Base-by-base conservation (phyloP, 306 rosid species). In the Cicer cuneatum region DNA sequence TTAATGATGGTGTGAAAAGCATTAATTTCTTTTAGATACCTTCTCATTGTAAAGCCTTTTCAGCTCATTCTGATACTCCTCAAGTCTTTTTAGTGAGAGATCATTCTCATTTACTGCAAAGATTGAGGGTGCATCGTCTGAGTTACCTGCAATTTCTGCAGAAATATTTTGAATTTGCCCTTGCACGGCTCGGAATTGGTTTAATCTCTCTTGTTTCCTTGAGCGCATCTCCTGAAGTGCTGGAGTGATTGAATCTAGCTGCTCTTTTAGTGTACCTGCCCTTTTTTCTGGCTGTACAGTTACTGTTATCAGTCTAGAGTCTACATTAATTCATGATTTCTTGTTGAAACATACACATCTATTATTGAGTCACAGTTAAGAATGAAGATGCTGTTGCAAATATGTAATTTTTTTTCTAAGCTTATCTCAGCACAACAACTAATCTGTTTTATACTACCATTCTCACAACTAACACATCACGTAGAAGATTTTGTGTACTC, bases 231-330 rank as follows among this genome's bases (percentile, higher is more conserved):
- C 97, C 66, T 67, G 78, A 78, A 92, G 84, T 57, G 96, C 93
- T 42, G 99, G 99, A 21, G 90, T 89, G 73, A 95, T 89, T 13
- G 99, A 95, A 79, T 95, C 93, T 83, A 95, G 83, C 83, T 95
- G 99, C 85, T 89, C 96, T 84, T 89, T 92, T 78, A 95, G 86
- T 40, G 93, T 82, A 75, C 99, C 99, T 5, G 81, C 77, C 89
- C 89, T 86, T 88, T 89, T 95, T 66, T 88, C 97, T 72, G 96
- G 99, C 99, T 92, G 94, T 66, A 82, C 79, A 81, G 58, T 67
- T 51, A 60, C 59, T 65, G 69, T 54, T 66, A 64, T 81, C 75
- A 88, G 71, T 56, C 35, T 61, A 43, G 41, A 16, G 62, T 69
- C 71, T 78, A 47, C n/a, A 57, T 43, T 33, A 29, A 35, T 67